Base-by-base conservation (phyloP, 2,329 filamentous ascomycete species). In the Penicillium capsulatum region DNA sequence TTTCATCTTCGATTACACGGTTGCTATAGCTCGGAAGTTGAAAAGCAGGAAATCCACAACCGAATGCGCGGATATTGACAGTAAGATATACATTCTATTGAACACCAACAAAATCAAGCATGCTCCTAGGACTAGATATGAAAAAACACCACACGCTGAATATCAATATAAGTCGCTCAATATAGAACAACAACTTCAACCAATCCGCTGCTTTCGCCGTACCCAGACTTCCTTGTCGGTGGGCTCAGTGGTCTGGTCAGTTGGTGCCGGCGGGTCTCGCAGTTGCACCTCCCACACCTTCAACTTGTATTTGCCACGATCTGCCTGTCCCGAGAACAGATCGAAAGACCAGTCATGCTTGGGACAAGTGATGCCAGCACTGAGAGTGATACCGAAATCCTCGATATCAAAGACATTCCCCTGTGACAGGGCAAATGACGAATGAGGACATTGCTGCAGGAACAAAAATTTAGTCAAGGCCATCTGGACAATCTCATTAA, bases 321-420 rank as follows among this genome's bases (percentile, higher is more conserved):
- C 83, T 1, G 72, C 72, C 51, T 68, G 68, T 0, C 83, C 83
- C 0, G 81, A 77, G 36, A 79, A 76, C 2, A 86, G 52, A 55
- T 86, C 83, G 59, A 86, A 86, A 0, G 80, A 81, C 83, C 83
- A 86, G 3, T 71, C 77, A 45, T 86, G 82, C 47, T 84, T 84
- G 0, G 81, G 80, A 57, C 83, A 86, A 0, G 72, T 75, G 3
- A 86, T 64, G 0, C 81, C 83, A 0, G 78, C 72, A 0, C 59
- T 62, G 8, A 63, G 50, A 2, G 44, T 44, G 38, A 63, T 51
- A 1, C 83, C 82, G 55, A 85, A 86, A 44, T 86, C 83, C 50
- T 86, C 83, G 51, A 86, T 85, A 38, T 86, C 83, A 42, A 84
- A 85, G 0, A 80, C 69, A 0, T 64, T 74, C 0, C 79, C 81